Conservation (phyloP, 805 yeast genomes). For the Wickerhamomyces alni region DNA sequence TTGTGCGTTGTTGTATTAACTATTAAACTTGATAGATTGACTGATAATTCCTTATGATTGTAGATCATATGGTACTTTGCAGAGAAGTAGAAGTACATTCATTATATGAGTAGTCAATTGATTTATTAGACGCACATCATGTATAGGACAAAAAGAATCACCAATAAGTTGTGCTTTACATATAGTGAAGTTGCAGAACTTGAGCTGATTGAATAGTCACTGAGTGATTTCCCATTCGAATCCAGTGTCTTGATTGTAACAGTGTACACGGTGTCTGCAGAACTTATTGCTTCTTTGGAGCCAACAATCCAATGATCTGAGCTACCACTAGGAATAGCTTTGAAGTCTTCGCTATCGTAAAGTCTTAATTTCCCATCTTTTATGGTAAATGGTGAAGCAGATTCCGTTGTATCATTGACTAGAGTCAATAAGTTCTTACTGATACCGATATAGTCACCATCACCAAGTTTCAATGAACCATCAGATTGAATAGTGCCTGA, state of each 20-base stretch:
- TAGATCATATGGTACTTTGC: no score
- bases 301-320: slow-evolving; percentile 2
- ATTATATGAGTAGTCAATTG: no score
- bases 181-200: not conserved
- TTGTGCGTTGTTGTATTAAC: no score
- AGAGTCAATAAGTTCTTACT: slow-evolving; percentile 1
- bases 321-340: slow-evolving; percentile 4
- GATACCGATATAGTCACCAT: slow-evolving; percentile 1
- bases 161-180: no score
- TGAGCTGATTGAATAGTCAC: not conserved
- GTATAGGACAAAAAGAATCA: no score
- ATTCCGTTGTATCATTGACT: not conserved
- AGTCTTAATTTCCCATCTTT: slow-evolving; percentile 3
- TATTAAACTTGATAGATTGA: no score
- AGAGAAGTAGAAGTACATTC: no score
- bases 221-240: not conserved
- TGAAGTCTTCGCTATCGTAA: slow-evolving; percentile 1
- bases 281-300: not conserved
- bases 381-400: slow-evolving; percentile 4
- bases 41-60: no score
- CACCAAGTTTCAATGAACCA: slow-evolving; percentile 1
- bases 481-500: slow-evolving; percentile 1
- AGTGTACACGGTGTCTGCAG: not conserved
- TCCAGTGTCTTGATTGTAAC: slow-evolving; percentile 5
- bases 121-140: no score